Percentiles rank a stretch among this genome's conserved stretches.
Conservation (phyloP, 345 rosid genomes). For the Melaleuca alternifolia region DNA sequence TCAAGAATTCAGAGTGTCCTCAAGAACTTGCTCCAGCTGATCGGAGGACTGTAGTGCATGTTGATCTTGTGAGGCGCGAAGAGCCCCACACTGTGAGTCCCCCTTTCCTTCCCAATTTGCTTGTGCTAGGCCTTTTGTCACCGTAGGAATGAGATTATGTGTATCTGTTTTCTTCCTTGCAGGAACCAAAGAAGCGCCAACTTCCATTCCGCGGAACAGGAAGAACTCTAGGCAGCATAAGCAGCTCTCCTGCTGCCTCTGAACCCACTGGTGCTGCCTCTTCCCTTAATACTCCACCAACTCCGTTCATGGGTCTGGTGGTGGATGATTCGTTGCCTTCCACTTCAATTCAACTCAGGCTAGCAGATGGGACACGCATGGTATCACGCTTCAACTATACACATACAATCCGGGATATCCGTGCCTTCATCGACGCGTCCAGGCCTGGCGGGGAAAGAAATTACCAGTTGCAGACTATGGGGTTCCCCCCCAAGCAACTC, state of each 20-base stretch:
- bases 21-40: constrained; percentile 67
- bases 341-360: constrained; percentile 77
- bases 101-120: background rate
- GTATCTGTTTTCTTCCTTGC: background rate
- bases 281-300: constrained; percentile 30
- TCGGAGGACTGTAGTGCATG: constrained; percentile 53
- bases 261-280: constrained; percentile 14
- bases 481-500: constrained; percentile 87
- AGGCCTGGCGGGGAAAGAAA: constrained; percentile 55
- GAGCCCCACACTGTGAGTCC: constrained; percentile 48
- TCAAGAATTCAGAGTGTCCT: constrained; percentile 65
- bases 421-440: constrained; percentile 76
- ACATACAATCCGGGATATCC: constrained; percentile 68
- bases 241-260: constrained; percentile 4
- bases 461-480: constrained; percentile 81
- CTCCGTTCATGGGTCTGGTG: constrained; percentile 44
- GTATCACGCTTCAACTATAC: constrained; percentile 59
- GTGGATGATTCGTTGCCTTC: constrained; percentile 50
- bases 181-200: constrained; percentile 45
- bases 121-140: background rate
- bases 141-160: background rate
- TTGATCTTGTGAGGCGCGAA: constrained; percentile 59
- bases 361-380: constrained; percentile 79
- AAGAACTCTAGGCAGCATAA: constrained; percentile 48
- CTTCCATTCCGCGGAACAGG: constrained; percentile 38